phyloP scores from a whole-genome alignment of 257 asterid genomes.

The Schizonepeta tenuifolia region DNA sequence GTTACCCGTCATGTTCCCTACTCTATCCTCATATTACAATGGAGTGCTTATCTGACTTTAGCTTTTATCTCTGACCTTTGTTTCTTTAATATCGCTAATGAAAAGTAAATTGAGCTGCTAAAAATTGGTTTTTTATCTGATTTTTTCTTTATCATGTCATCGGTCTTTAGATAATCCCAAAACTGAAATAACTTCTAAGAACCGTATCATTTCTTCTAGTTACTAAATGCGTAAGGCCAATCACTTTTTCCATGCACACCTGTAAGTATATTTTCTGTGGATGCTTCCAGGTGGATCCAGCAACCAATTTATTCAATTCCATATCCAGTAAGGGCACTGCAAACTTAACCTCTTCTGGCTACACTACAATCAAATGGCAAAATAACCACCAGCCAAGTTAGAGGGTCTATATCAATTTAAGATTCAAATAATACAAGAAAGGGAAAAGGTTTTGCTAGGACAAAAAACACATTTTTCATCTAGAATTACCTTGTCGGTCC shows the following conservation, averaged over 20 bases:
- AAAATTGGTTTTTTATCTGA: neutral
- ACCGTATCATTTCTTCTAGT: neutral
- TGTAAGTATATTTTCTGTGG: constrained; percentile 85
- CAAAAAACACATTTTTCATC: constrained; percentile 29
- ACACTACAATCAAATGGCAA: constrained; percentile 56
- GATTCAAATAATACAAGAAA: constrained; percentile 12
- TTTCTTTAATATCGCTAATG: neutral
- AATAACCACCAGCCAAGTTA: constrained; percentile 41
- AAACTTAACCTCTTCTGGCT: constrained; percentile 94
- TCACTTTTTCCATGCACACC: constrained; percentile 49
- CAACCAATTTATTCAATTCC: constrained; percentile 80
- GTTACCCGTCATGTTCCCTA: neutral
- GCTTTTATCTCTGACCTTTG: neutral
- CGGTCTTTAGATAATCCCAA: constrained; percentile 6
- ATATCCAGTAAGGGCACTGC: constrained; percentile 82
- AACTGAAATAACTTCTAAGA: constrained; percentile 4
- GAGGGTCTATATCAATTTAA: constrained; percentile 30
- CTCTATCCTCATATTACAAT: constrained; percentile 4
- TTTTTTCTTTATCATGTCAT: neutral
- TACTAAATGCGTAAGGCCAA: constrained; percentile 23
- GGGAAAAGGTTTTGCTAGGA: constrained; percentile 8
- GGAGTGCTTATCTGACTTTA: neutral
- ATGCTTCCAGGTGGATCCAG: constrained; percentile 79
- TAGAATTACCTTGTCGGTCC: constrained; percentile 65
- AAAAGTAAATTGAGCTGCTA: neutral